These are phyloP conservation scores for Pelargonium nanum DNA, from an alignment of 345 rosid species.

Conservation along the genomic window DNA sequence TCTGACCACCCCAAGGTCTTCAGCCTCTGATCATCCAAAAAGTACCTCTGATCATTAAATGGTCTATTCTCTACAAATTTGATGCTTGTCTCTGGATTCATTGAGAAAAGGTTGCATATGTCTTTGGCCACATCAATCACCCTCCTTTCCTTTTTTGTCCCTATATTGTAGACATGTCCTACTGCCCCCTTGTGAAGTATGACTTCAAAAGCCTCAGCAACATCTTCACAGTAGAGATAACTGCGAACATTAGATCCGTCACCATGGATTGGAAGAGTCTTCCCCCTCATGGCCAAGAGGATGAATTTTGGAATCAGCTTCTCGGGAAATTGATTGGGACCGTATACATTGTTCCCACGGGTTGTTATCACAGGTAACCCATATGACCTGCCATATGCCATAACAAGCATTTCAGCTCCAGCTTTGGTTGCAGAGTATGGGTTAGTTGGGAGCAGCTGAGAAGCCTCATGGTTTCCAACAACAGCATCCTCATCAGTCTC, in stretches of 20 bases:
- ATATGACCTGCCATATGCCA: slow-evolving; percentile 88
- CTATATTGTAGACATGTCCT: slow-evolving; percentile 76
- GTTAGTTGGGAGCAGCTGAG: slow-evolving; percentile 90
- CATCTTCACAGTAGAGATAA: slow-evolving; percentile 85
- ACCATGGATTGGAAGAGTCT: slow-evolving; percentile 76
- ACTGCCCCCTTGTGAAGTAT: slow-evolving; percentile 89
- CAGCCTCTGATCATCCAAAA: slow-evolving; percentile 40
- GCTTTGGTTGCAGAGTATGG: slow-evolving; percentile 92
- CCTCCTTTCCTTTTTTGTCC: slow-evolving; percentile 83
- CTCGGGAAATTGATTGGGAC: slow-evolving; percentile 86
- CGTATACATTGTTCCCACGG: slow-evolving; percentile 88
- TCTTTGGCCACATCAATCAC: slow-evolving; percentile 81
- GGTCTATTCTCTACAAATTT: slow-evolving; percentile 78
- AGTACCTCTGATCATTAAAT: slow-evolving; percentile 45
- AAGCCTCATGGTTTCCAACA: slow-evolving; percentile 88
- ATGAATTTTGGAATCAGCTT: slow-evolving; percentile 81
- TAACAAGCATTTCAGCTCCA: slow-evolving; percentile 91
- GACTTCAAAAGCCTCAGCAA: slow-evolving; percentile 84
- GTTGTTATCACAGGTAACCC: slow-evolving; percentile 88
- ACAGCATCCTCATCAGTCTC: slow-evolving; percentile 90
- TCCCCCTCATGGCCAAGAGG: slow-evolving; percentile 66
- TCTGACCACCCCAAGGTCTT: slow-evolving; percentile 40
- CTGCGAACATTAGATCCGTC: slow-evolving; percentile 85
- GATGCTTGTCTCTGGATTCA: slow-evolving; percentile 52
- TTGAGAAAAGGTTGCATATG: slow-evolving; percentile 58